These are phyloP conservation scores for Psidium guajava DNA, from an alignment of 345 rosid species.

Conservation along the genomic window DNA sequence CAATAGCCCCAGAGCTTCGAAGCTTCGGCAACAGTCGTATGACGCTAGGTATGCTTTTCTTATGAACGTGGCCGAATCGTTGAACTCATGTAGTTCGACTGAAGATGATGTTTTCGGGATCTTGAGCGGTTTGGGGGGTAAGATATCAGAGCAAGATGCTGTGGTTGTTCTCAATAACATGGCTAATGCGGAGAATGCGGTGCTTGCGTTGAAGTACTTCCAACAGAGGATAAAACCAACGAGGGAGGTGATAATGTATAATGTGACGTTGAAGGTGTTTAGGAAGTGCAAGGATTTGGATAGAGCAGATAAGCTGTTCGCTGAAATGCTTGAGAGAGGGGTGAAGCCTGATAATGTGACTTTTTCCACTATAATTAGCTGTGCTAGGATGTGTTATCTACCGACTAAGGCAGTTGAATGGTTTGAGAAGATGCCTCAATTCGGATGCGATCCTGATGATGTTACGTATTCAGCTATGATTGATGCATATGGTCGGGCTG, in stretches of 20 bases:
- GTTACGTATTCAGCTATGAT: conserved; percentile 61
- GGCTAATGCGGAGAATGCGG: conserved; percentile 58
- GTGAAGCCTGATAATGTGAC: conserved; percentile 66
- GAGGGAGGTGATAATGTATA: conserved; percentile 56
- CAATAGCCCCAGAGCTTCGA: conserved; percentile 62
- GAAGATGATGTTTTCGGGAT: conserved; percentile 29
- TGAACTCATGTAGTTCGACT: conserved; percentile 31
- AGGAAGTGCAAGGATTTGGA: conserved; percentile 59
- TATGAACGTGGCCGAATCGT: conserved; percentile 44
- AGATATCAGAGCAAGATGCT: conserved; percentile 62
- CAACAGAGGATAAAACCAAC: conserved; percentile 24
- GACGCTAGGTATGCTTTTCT: conserved; percentile 76
- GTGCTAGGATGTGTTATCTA: conserved; percentile 49
- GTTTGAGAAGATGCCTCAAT: conserved; percentile 80
- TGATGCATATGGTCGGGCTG: conserved; percentile 73
- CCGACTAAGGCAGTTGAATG: conserved; percentile 69
- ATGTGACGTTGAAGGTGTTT: conserved; percentile 65
- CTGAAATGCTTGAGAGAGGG: conserved; percentile 60
- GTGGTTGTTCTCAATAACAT: conserved; percentile 73
- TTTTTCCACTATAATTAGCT: conserved; percentile 62
- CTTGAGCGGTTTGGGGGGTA: conserved; percentile 37
- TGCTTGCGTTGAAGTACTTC: conserved; percentile 44
- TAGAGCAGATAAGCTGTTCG: conserved; percentile 59
- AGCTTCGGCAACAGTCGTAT: conserved; percentile 44
- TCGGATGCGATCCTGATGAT: conserved; percentile 59